Base-by-base conservation (phyloP, 352 stramenopile species). In the Pythium biforme region DNA sequence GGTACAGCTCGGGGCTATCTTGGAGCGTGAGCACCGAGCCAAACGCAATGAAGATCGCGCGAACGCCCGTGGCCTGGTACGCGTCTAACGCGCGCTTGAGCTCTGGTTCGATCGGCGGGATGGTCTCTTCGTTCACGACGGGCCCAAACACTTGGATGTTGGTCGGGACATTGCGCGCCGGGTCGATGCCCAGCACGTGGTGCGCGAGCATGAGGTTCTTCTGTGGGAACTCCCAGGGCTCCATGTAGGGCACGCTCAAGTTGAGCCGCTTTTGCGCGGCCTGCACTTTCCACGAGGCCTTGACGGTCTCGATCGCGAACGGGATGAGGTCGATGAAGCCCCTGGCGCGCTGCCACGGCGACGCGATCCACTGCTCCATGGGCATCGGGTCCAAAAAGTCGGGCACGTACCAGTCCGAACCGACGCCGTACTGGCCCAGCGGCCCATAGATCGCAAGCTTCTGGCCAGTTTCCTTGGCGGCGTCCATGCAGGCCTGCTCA, bases 181-280 rank as follows among this genome's bases (percentile, higher is more conserved):
- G 62, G 40, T 69, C 62, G 25, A 69, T 61, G 20, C 62, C 62
- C 15, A 69, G 50, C 49, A 69, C 49, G 55, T 69, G 55, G 55
- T 69, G 62, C 33, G 62, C 55, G 46, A 69, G 55, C 62, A 69
- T 69, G 47, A 69, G 55, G 55, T 69, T 54, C 55, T 69, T 69
- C 31, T 69, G 62, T 3, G 62, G 62, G 40, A 61, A 69, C 47
- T 69, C 62, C 62, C 62, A 69, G 26, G 62, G 62, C 34, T 69
- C 62, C 53, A 63, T 69, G 55, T 63, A 69, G 12, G 53, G 54
- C 62, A 69, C 55, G 22, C 40, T 69, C 22, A 69, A 48, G 47
- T 60, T 54, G 29, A 69, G 55, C 5, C 62, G 62, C 55, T 59
- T 54, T 37, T 69, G 62, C 2, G 62, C 62, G 37, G 62, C 62